Conservation (phyloP, 768 basidiomycete genomes). For the Xerocomus spinulosus region DNA sequence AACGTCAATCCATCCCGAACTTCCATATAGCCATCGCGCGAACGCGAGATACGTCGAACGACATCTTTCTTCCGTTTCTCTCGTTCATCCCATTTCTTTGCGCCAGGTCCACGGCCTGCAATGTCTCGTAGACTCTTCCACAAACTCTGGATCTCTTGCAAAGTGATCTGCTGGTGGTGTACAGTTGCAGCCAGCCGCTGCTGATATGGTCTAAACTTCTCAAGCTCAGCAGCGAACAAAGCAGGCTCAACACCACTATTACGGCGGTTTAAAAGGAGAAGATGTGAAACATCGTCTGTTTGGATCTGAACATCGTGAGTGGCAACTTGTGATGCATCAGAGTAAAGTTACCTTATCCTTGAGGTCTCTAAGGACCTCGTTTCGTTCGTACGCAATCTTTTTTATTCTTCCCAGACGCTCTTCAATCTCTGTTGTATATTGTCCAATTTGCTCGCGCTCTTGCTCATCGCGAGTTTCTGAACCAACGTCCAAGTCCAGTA, state of each 20-base stretch:
- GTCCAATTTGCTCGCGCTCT: conserved; percentile 63
- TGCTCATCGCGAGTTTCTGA: conserved; percentile 58
- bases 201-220: conserved; percentile 93
- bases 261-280: conserved; percentile 86
- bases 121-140: conserved; percentile 73
- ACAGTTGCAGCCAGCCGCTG: conserved; percentile 74
- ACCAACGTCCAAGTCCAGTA: conserved; percentile 72
- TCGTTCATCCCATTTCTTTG: conserved; percentile 76
- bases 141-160: conserved; percentile 70
- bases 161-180: conserved; percentile 63
- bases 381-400: conserved; percentile 81
- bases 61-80: conserved; percentile 77
- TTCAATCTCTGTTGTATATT: conserved; percentile 69
- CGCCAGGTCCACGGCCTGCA: conserved; percentile 71
- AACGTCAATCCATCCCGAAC: conserved; percentile 80
- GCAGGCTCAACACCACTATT: conserved; percentile 79
- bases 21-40: conserved; percentile 82
- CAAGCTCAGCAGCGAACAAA: conserved; percentile 88
- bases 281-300: conserved; percentile 93
- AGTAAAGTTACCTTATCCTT: conserved; percentile 77
- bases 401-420: conserved; percentile 71
- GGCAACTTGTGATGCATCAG: background rate
- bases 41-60: conserved; percentile 64
- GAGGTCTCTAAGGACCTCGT: conserved; percentile 84
- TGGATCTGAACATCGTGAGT: conserved; percentile 62